Evolutionary conservation across 805 yeast genomes (phyloP), one percentile per base, ranked within the genome.

Genomic region (Lipomyces yamanashiensis): DNA sequence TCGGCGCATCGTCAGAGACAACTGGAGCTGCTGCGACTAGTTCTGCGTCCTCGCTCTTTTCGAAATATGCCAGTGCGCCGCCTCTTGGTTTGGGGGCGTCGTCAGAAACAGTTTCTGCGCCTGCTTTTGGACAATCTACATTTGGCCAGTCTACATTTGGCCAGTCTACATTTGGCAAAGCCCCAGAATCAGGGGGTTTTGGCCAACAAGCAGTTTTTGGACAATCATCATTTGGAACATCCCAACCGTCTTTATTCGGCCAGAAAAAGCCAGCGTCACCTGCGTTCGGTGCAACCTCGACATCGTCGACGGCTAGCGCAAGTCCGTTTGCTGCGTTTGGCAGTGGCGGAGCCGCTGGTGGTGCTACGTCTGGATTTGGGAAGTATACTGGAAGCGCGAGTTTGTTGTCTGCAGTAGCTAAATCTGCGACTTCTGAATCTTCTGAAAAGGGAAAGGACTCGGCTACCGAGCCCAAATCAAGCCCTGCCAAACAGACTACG

Each of bases 101-200:
- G 41, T 12, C 43, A 23, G 28, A n/a, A 34, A n/a, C 51, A 12
- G 6, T 52, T 15, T 5, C 23, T 13, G 57, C 56, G 1, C 56
- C 56, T 7, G 47, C 54, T 8, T 57, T 57, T 33, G 61, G 59
- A 19, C 41, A 44, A 36, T 17, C 66, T 21, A 39, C 70, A 7
- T 53, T 59, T 13, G 62, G 59, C 17, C 36, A 62, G 36, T 39
- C 59, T 17, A 17, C 57, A 28, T 48, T 33, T 48, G 52, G 55
- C 12, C 55, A 52, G 44, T 52, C 55, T 17, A 39, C 13, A 6
- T 37, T 52, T 39, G 55, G 55, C 6, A 34, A 48, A 28, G n/a
- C 55, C 17, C 44, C 55, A 17, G 13, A 28, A 17, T 17, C 43
- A 34, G 41, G 41, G 6, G 15, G 54, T 36, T 45, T 21, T 23